These are phyloP conservation scores for Cercophora scortea DNA, from an alignment of 495 filamentous ascomycete genomes.

Conservation along the genomic window DNA sequence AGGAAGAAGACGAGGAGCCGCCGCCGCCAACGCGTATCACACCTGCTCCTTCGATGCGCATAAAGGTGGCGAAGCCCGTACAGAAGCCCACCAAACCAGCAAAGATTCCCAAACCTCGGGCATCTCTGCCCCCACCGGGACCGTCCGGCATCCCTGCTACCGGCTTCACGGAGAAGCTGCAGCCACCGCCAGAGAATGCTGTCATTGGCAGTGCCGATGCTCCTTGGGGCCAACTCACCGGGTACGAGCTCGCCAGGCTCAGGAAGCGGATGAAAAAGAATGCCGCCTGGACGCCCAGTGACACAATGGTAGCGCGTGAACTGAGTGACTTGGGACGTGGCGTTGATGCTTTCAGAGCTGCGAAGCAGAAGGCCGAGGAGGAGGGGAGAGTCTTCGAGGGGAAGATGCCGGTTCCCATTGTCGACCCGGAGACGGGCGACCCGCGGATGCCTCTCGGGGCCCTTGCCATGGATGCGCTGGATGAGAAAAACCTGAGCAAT, in stretches of 20 bases:
- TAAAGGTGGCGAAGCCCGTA: conserved; percentile 29
- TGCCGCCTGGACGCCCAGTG: conserved; percentile 86
- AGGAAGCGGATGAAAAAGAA: conserved; percentile 99
- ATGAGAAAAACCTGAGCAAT: conserved; percentile 60
- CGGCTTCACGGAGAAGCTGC: conserved; percentile 68
- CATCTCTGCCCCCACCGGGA: conserved; percentile 45
- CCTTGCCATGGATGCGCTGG: conserved; percentile 41
- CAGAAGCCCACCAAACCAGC: conserved; percentile 27
- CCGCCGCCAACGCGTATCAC: conserved; percentile 21
- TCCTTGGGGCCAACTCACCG: conserved; percentile 86
- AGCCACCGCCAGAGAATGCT: conserved; percentile 72
- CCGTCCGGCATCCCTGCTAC: conserved; percentile 59
- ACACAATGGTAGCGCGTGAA: conserved; percentile 93
- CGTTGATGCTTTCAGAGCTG: conserved; percentile 60
- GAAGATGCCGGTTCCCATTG: conserved; percentile 33
- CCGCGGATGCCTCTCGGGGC: conserved; percentile 40
- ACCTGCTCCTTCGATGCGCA: conserved; percentile 28
- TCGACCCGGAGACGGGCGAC: conserved; percentile 39
- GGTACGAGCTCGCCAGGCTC: conserved; percentile 83
- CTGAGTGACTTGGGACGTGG: conserved; percentile 71
- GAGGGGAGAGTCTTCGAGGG: conserved; percentile 56
- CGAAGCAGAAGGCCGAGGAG: conserved; percentile 60
- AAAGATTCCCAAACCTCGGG: conserved; percentile 25
- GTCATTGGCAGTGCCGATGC: conserved; percentile 65
- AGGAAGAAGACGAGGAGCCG: conserved; percentile 24